Conservation (phyloP, 1,284 basidiomycete species). For the Peniophora sp. region DNA sequence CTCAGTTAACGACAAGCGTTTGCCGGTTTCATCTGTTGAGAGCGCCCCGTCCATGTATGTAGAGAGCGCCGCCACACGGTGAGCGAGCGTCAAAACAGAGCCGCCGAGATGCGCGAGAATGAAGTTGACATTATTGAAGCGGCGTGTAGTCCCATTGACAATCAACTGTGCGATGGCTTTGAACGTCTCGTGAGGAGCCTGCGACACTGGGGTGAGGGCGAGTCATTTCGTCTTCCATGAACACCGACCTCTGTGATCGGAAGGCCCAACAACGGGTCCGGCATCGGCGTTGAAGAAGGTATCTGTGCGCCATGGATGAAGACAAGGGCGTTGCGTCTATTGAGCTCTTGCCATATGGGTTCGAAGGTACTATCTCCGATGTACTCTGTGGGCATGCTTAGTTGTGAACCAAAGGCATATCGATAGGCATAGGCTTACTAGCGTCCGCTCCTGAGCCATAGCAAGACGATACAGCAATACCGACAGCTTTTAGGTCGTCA, state of each 20-base stretch:
- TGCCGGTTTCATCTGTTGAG: no score
- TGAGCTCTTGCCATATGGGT: slow-evolving; percentile 56
- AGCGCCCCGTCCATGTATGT: slow-evolving; percentile 58
- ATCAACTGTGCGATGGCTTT: slow-evolving; percentile 71
- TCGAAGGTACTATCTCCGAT: slow-evolving; percentile 56
- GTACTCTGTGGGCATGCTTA: slow-evolving; percentile 42
- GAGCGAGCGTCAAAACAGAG: slow-evolving; percentile 47
- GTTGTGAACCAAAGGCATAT: not conserved
- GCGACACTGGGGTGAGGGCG: slow-evolving; percentile 1
- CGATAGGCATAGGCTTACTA: slow-evolving; percentile 13
- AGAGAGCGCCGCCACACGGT: slow-evolving; percentile 58
- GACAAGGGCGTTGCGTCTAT: slow-evolving; percentile 47
- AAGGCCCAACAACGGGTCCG: slow-evolving; percentile 52
- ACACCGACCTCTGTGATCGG: slow-evolving; percentile 54
- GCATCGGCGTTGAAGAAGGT: slow-evolving; percentile 53
- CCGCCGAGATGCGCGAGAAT: slow-evolving; percentile 67
- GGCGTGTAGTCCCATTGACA: slow-evolving; percentile 58
- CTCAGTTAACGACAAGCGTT: slow-evolving; percentile 27
- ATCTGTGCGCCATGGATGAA: slow-evolving; percentile 66
- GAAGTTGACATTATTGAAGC: slow-evolving; percentile 47
- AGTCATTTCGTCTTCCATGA: not conserved
- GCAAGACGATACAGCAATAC: slow-evolving; percentile 53
- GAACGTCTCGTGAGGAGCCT: slow-evolving; percentile 74
- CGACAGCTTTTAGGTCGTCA: slow-evolving; percentile 51
- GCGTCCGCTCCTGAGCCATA: slow-evolving; percentile 38